Percentiles rank a stretch among this genome's conserved stretches.
phyloP scores from a whole-genome alignment of 1,284 basidiomycete species.

The Heterobasidion parviporum region DNA sequence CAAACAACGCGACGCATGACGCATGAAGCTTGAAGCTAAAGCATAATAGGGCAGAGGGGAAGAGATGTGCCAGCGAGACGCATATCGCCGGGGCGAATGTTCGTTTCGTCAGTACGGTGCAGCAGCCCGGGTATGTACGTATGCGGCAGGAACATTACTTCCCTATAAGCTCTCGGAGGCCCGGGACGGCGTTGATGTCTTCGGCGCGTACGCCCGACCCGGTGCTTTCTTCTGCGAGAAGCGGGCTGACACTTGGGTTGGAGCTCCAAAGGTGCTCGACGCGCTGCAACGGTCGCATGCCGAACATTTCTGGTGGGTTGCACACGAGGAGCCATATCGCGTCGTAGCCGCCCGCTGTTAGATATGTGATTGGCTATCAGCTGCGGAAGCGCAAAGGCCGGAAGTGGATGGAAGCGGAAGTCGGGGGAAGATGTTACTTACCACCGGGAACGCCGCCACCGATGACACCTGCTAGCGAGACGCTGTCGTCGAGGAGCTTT shows the following conservation, averaged over 20 bases:
- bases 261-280: slow-evolving; percentile 71
- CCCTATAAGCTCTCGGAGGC: slow-evolving; percentile 42
- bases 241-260: slow-evolving; percentile 76
- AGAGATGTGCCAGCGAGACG: no score
- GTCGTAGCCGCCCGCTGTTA: slow-evolving; percentile 89
- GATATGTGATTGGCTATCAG: neutral
- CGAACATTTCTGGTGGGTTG: slow-evolving; percentile 45
- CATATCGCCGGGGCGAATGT: no score
- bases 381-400: neutral
- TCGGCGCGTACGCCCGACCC: slow-evolving; percentile 68
- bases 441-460: slow-evolving; percentile 96
- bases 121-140: no score
- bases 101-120: no score
- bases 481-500: slow-evolving; percentile 75
- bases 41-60: no score
- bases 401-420: neutral
- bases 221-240: slow-evolving; percentile 70
- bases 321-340: slow-evolving; percentile 89
- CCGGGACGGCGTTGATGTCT: slow-evolving; percentile 47
- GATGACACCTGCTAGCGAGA: slow-evolving; percentile 74
- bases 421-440: slow-evolving; percentile 24
- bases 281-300: slow-evolving; percentile 25
- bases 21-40: no score
- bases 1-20: no score
- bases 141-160: no score